Base-by-base conservation (phyloP, 2,329 filamentous ascomycete species). In the Fusarium mangiferae region DNA sequence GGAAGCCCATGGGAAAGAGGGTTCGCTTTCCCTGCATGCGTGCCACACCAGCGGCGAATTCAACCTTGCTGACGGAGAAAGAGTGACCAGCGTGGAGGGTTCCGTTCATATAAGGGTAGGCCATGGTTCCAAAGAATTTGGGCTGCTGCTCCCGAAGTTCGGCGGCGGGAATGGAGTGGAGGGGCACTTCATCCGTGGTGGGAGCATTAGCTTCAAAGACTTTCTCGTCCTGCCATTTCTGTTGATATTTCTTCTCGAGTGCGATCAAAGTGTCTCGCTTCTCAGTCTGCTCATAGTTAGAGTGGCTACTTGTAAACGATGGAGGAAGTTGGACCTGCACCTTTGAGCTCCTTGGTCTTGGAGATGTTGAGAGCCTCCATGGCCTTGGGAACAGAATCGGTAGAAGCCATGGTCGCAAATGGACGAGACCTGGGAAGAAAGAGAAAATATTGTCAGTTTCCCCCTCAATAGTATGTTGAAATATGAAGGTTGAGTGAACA, bases 1-100 rank as follows among this genome's bases (percentile, higher is more conserved):
- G 96, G 86, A 95, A 99, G 38, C 96, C 96, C 80, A 96, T 92
- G 65, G 96, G 96, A 82, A 96, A 98, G 60, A 98, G 87, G 65
- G 92, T 88, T 60, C 92, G 89, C 87, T 96, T 96, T 80, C 96
- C 96, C 82, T 95, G 90, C 94, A 98, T 97, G 63, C 96, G 89
- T 52, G 93, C 92, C 80, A 94, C 95, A 48, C 96, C 94, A 30
- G 93, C 90, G 66, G 91, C 92, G 83, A 98, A 99, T 84, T 99
- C 96, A 78, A 98, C 91, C 84, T 99, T 99, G 80, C 90, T 93
- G 70, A 94, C 91, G 28, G 95, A 96, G 83, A 99, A 98, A 77
- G 91, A 92, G 86, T 99, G 96, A 28, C 96, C 96, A 38, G 93
- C 94, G 81, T 98, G 96, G 33, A 97, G 88, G 68, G 91, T 93